Evolutionary conservation across 805 yeast genomes (phyloP).

Genomic region (Starmera pachycereana): DNA sequence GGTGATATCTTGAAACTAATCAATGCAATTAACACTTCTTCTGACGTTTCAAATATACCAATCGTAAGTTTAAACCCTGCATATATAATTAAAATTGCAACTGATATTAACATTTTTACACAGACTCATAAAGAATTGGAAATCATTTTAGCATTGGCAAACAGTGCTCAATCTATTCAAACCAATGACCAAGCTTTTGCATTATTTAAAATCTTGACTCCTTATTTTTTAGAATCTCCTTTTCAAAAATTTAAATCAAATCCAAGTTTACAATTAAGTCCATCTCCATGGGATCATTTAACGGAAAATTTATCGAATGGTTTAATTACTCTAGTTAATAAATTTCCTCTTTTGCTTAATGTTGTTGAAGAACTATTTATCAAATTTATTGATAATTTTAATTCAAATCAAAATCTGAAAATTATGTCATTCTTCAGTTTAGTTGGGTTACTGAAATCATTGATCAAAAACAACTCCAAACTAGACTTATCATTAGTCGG

Average conservation of each 20-base stretch:
- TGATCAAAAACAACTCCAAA: conserved; percentile 11
- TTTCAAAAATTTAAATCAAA: conserved; percentile 35
- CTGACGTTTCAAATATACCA: conserved; percentile 14
- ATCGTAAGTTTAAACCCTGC: conserved; percentile 3
- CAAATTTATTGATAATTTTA: conserved; percentile 15
- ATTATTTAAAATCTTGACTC: conserved; percentile 30
- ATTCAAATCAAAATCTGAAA: conserved; percentile 5
- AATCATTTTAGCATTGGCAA: conserved; percentile 36
- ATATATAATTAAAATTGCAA: too few relatives aligned
- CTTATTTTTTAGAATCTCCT: conserved; percentile 41
- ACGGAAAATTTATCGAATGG: conserved; percentile 24
- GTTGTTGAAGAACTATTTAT: conserved; percentile 14
- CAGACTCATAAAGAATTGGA: conserved; percentile 41
- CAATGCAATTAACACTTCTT: conserved; percentile 4
- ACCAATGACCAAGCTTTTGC: conserved; percentile 27
- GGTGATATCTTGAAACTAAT: conserved; percentile 13
- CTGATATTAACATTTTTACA: neutral
- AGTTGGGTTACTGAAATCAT: conserved; percentile 27
- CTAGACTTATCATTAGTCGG: conserved; percentile 14
- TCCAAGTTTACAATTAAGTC: conserved; percentile 23
- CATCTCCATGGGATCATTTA: conserved; percentile 30
- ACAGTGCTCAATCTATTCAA: conserved; percentile 24
- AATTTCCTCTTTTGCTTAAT: conserved; percentile 18
- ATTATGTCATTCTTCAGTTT: conserved; percentile 22
- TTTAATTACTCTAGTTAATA: conserved; percentile 16